Evolutionary conservation across 345 rosid species (phyloP), one percentile per base, ranked within the genome.

Genomic region (Nephelium lappaceum): DNA sequence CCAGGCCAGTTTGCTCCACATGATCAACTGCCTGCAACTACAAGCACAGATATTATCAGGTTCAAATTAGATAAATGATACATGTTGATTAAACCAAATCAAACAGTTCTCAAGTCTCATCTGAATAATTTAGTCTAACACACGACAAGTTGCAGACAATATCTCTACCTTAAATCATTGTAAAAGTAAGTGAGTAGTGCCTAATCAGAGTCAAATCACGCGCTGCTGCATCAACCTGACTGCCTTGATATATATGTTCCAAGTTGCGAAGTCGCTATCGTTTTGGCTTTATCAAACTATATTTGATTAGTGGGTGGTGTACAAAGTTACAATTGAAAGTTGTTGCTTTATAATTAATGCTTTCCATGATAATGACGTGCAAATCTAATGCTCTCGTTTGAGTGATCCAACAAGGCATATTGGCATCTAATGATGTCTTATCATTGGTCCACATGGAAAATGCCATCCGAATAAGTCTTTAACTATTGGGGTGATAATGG

Each of bases 401-500:
- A 61, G 25, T 2, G 24, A 45, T 67, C 69, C 72, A 71, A 57
- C 67, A 31, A 67, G 75, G 65, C 72, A 41, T 4, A 6, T 9
- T 75, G 65, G n/a, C 69, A 76, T 72, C 71, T 16, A 69, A 63
- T 21, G 27, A 4, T 27, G 63, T 61, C 53, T 65, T 61, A 0
- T 5, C 51, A 58, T 69, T 76, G 84, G 77, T 67, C 80, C 76
- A 62, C 31, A 38, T 70, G 45, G 77, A 70, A 24, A 65, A 0
- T 3, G 43, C 25, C 78, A 62, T 77, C 78, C 81, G 18, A 77
- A 12, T 73, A 31, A 51, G 15, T 53, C 39, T 1, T 15, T 42
- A 51, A 12, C 24, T 21, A 0, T 1, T 3, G 7, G 18, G 9
- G 69, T 24, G 67, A 61, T 70, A 36, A 23, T 39, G 16, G 36